Evolutionary conservation across 2,329 filamentous ascomycete genomes (phyloP), one percentile per base, ranked within the genome.

Genomic region (Ceratocystis albifundus): DNA sequence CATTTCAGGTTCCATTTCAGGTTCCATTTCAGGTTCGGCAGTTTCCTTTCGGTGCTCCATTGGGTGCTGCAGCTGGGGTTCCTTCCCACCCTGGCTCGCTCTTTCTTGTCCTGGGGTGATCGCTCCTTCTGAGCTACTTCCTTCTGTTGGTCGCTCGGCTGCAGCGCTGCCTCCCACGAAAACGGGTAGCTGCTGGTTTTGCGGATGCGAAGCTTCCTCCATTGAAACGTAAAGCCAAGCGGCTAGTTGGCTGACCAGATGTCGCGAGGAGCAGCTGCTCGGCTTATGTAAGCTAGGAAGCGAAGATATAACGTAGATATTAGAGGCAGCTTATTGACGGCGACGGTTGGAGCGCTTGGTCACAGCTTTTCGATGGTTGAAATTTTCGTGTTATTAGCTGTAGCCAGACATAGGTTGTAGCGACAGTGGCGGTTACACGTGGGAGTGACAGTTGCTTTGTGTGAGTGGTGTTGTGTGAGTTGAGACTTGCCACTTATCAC

Each of bases 171-270:
- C 53, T 57, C 30, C 53, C 53, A 25, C 55, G 55, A 30, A 28
- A 22, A 15, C 28, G 55, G 55, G 55, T 17, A 25, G 28, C 28
- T 59, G 55, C 55, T 59, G 28, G 55, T 59, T 32, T 30, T 59
- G 30, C 55, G 55, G 15, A 59, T 30, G 55, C 55, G 55, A 32
- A n/a, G 28, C 55, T 59, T 59, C 55, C 55, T 59, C 55, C 55
- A 59, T 59, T 59, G 28, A 15, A 25, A 25, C 12, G 25, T 28
- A 22, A 53, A 15, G 48, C 20, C 48, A 41, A 22, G 20, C 48
- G 48, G 10, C 36, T 41, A 12, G 36, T 41, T 41, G 48, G 48
- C n/a, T 20, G 12, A 4, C 10, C 48, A 5, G 48, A 30, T 30
- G n/a, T 30, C 53, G 7, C 53, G 7, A 59, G 10, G n/a, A 15